Conservation (phyloP, 495 filamentous ascomycete species). For the Penicillium manginii region DNA sequence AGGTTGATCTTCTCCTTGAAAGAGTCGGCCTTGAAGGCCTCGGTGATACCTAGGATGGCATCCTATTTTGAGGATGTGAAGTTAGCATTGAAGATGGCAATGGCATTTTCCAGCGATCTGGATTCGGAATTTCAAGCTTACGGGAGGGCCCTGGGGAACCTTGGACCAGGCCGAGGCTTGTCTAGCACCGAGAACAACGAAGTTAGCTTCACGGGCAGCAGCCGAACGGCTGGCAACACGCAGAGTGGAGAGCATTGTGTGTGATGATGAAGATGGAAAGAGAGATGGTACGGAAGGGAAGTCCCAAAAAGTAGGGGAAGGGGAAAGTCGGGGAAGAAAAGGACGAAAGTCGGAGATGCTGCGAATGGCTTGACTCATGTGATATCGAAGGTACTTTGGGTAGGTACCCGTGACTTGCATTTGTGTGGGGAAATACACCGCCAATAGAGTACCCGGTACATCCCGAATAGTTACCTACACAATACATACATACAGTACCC, state of each 20-base stretch:
- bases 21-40: constrained; percentile 96
- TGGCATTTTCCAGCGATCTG: not conserved
- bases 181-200: constrained; percentile 59
- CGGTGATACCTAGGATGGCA: constrained; percentile 95
- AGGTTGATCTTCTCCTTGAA: constrained; percentile 97
- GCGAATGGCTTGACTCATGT: constrained; percentile 41
- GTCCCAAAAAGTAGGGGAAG: constrained; percentile 23
- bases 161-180: constrained; percentile 84
- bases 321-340: constrained; percentile 31
- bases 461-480: not conserved
- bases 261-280: constrained; percentile 17
- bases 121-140: constrained; percentile 52
- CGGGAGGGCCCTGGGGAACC: constrained; percentile 90
- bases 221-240: constrained; percentile 60
- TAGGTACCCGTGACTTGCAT: constrained; percentile 29
- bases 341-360: constrained; percentile 42
- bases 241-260: constrained; percentile 59
- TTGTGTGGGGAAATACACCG: constrained; percentile 10
- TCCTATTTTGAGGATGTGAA: constrained; percentile 43
- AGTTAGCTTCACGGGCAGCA: constrained; percentile 49
- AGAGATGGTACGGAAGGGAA: constrained; percentile 12
- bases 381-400: constrained; percentile 16
- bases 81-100: constrained; percentile 34
- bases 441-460: constrained; percentile 24
- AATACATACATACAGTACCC: no score